phyloP scores from a whole-genome alignment of 2,329 filamentous ascomycete species.

The Monosporascus cannonballus region DNA sequence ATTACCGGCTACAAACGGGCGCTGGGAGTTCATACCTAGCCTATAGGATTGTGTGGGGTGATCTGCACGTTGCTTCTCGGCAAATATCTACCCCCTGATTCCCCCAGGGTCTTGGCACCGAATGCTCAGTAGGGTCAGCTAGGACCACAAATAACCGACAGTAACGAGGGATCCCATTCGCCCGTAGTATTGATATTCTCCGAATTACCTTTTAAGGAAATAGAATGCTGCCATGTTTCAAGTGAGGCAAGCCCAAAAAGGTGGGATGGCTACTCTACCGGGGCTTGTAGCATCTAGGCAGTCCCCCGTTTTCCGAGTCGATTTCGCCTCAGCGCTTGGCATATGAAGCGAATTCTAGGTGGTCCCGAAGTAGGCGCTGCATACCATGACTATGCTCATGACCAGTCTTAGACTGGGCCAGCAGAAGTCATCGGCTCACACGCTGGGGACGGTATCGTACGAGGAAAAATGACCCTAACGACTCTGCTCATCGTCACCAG shows the following conservation, averaged over 20 bases:
- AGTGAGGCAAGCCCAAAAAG: background rate
- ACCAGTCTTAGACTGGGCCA: background rate
- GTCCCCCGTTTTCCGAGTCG: background rate
- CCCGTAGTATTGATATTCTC: background rate
- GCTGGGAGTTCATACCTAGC: too few relatives aligned
- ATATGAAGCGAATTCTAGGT: background rate
- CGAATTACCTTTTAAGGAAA: background rate
- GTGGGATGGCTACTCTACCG: background rate
- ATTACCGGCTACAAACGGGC: too few relatives aligned
- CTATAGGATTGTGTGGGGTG: background rate
- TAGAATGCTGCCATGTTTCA: background rate
- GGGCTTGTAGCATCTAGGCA: background rate
- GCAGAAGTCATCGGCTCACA: background rate
- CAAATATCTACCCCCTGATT: background rate
- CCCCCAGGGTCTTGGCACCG: background rate
- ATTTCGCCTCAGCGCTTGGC: background rate
- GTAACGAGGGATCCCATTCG: background rate
- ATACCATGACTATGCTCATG: background rate
- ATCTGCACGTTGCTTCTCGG: background rate
- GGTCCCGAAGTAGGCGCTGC: background rate
- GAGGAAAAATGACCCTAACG: conserved; percentile 3
- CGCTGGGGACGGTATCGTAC: background rate
- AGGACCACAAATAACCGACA: background rate
- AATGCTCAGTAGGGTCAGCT: background rate
- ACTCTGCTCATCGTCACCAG: conserved; percentile 7